Conservation (phyloP, 1,284 basidiomycete species). For the Golubevia sp. region DNA sequence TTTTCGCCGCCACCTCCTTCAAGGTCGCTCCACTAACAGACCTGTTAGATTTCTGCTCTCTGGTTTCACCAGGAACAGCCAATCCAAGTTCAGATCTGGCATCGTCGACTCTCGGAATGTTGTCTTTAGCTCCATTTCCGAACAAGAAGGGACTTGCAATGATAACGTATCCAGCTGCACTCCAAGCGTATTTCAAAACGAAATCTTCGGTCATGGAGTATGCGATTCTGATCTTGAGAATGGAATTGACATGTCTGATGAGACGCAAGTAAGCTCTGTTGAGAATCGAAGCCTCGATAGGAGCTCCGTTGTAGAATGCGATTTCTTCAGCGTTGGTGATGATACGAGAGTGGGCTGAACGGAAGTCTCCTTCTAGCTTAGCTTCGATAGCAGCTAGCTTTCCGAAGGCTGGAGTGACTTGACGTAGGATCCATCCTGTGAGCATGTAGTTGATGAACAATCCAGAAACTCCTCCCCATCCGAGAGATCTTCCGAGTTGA, state of each 20-base stretch:
- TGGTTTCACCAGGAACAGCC: neutral
- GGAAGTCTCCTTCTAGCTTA: conserved; percentile 81
- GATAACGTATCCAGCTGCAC: conserved; percentile 56
- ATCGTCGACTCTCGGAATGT: neutral
- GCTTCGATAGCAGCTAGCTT: conserved; percentile 87
- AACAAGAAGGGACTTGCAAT: conserved; percentile 56
- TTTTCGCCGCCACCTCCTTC: too few relatives aligned
- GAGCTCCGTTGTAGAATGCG: conserved; percentile 91
- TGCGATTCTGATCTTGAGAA: conserved; percentile 74
- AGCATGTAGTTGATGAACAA: conserved; percentile 83
- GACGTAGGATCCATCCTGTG: conserved; percentile 79
- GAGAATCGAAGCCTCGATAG: conserved; percentile 81
- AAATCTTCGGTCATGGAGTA: conserved; percentile 61
- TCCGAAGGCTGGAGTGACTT: conserved; percentile 90
- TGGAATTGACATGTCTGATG: conserved; percentile 85
- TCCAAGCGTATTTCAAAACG: conserved; percentile 61
- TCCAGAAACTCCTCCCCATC: conserved; percentile 73
- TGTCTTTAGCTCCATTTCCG: conserved; percentile 21
- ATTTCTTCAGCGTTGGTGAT: conserved; percentile 92
- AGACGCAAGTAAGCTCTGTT: conserved; percentile 78
- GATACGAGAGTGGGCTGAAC: conserved; percentile 82
- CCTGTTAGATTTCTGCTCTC: neutral
- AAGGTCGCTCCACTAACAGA: neutral
- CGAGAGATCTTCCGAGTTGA: conserved; percentile 84
- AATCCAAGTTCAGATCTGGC: too few relatives aligned